Conservation (phyloP, 1,284 basidiomycete genomes). For the Volvariella surrecta region DNA sequence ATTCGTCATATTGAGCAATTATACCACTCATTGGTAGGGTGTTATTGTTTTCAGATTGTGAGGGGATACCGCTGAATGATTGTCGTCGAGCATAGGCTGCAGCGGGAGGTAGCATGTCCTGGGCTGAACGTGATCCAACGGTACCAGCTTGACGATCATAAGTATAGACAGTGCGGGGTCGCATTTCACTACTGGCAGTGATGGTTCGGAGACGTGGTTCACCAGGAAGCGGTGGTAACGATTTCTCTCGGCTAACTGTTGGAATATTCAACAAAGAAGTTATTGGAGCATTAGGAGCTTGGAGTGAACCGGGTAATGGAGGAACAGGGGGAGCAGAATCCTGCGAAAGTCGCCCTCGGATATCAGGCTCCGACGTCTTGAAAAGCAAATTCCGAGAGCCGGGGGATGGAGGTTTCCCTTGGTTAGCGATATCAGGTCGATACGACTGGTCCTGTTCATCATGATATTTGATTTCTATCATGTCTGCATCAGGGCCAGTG, state of each 20-base stretch:
- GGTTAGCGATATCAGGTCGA: slow-evolving; percentile 22
- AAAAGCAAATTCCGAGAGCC: slow-evolving; percentile 35
- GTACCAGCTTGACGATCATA: slow-evolving; percentile 44
- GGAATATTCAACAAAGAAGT: slow-evolving; percentile 22
- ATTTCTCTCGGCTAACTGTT: slow-evolving; percentile 55
- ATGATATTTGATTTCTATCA: slow-evolving; percentile 32
- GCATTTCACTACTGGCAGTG: slow-evolving; percentile 30
- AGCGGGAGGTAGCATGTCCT: slow-evolving; percentile 50
- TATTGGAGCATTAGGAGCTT: slow-evolving; percentile 20
- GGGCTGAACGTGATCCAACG: slow-evolving; percentile 28
- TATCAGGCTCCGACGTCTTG: slow-evolving; percentile 49
- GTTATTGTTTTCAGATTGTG: slow-evolving; percentile 42
- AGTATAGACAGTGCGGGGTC: slow-evolving; percentile 60
- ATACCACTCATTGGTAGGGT: slow-evolving; percentile 33
- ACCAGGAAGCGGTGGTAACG: slow-evolving; percentile 64
- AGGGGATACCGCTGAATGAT: slow-evolving; percentile 61
- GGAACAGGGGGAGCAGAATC: slow-evolving; percentile 15
- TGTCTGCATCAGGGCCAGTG: slow-evolving; percentile 47
- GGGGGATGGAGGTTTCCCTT: slow-evolving; percentile 21
- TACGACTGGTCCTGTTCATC: slow-evolving; percentile 31
- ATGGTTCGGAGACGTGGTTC: slow-evolving; percentile 36
- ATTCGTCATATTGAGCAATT: slow-evolving; percentile 46
- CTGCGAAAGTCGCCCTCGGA: slow-evolving; percentile 37
- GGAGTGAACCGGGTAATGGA: slow-evolving; percentile 19
- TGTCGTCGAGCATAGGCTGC: slow-evolving; percentile 63